phyloP scores from a whole-genome alignment of 805 yeast genomes.

The Candida jianshihensis region DNA sequence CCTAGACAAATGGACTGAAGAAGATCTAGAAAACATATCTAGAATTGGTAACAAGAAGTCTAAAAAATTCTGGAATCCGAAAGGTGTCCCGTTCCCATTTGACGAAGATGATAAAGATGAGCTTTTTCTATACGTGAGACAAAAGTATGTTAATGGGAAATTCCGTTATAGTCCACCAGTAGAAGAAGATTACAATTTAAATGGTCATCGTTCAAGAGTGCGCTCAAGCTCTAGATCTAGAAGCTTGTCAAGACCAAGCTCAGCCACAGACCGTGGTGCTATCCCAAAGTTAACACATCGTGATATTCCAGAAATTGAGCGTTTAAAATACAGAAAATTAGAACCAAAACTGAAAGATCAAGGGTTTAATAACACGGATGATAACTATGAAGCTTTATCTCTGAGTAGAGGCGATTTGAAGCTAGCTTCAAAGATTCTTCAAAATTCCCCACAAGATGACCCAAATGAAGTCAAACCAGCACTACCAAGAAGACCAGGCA shows the following conservation, averaged over 20 bases:
- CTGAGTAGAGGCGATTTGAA: constrained; percentile 53
- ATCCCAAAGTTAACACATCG: constrained; percentile 42
- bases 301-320: constrained; percentile 46
- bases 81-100: constrained; percentile 59
- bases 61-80: constrained; percentile 59
- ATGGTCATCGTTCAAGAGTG: neutral
- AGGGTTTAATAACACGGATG: constrained; percentile 53
- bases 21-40: constrained; percentile 41
- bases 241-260: constrained; percentile 6
- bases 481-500: constrained; percentile 32
- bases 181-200: constrained; percentile 23
- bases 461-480: constrained; percentile 41
- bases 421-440: constrained; percentile 51
- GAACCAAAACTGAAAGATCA: constrained; percentile 41
- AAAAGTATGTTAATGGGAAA: constrained; percentile 61
- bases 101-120: constrained; percentile 66
- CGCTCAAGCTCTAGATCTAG: constrained; percentile 2
- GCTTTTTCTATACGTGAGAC: constrained; percentile 53
- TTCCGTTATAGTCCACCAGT: constrained; percentile 31
- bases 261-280: constrained; percentile 7
- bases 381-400: constrained; percentile 56
- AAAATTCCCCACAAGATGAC: constrained; percentile 28
- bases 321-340: constrained; percentile 42
- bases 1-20: constrained; percentile 59
- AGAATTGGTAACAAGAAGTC: constrained; percentile 58